Percentiles rank a stretch among this genome's conserved stretches.
Evolutionary conservation across 192 early-diverging fungal species (phyloP).

Genomic region (Entomortierella lignicola): DNA sequence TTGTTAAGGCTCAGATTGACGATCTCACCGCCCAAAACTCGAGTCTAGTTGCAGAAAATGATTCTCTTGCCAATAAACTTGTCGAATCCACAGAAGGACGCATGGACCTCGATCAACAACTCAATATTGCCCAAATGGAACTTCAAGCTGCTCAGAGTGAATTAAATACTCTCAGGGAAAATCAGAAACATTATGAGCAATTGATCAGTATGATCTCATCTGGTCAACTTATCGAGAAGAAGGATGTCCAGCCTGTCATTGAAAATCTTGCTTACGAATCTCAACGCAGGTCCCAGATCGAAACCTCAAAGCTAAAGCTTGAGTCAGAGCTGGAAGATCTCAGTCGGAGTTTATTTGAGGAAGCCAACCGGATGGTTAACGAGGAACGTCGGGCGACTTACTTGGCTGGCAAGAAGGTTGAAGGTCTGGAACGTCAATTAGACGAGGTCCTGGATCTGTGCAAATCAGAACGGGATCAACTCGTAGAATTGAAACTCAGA

Average conservation of each 20-base stretch:
- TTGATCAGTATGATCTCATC: conserved; percentile 39
- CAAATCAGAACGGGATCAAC: conserved; percentile 49
- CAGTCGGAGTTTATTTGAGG: conserved; percentile 48
- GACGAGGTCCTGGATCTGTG: conserved; percentile 52
- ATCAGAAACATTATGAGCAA: conserved; percentile 43
- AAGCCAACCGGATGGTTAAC: conserved; percentile 54
- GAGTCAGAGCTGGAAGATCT: conserved; percentile 53
- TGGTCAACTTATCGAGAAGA: conserved; percentile 54
- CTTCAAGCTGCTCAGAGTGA: conserved; percentile 41
- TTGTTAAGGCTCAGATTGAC: conserved; percentile 52
- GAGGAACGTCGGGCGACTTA: conserved; percentile 41
- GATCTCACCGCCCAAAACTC: conserved; percentile 45
- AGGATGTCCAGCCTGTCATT: conserved; percentile 52
- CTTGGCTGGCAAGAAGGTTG: conserved; percentile 38
- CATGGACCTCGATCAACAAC: conserved; percentile 48
- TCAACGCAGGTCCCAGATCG: conserved; percentile 37
- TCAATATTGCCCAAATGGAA: conserved; percentile 53
- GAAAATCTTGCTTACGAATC: conserved; percentile 53
- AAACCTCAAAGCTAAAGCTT: conserved; percentile 42
- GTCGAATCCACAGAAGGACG: conserved; percentile 52
- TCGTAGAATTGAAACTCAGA: conserved; percentile 43
- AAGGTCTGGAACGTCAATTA: conserved; percentile 38
- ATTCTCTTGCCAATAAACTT: conserved; percentile 44
- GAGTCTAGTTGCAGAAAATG: conserved; percentile 50
- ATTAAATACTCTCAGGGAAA: conserved; percentile 26